A percentile compares a stretch with the other conserved stretches of the same genome.
These are phyloP conservation scores for Tylopilus sp. DNA, from an alignment of 768 basidiomycete genomes.

Conservation along the genomic window DNA sequence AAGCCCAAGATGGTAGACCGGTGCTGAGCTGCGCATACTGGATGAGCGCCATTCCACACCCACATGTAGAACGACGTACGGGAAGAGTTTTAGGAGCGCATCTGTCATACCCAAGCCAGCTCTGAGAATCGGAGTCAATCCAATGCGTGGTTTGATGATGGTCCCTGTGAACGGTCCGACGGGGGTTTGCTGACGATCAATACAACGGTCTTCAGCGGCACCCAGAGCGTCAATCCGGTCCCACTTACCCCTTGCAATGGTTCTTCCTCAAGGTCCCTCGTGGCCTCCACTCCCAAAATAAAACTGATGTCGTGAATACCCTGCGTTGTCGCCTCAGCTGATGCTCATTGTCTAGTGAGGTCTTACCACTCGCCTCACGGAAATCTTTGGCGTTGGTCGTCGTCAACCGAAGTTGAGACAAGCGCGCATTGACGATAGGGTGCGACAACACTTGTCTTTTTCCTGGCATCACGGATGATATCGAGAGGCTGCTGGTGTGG, in stretches of 20 bases:
- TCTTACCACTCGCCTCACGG: slow-evolving; percentile 54
- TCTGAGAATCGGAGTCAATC: slow-evolving; percentile 86
- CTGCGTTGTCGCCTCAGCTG: slow-evolving; percentile 38
- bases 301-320: slow-evolving; percentile 73
- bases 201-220: neutral
- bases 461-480: slow-evolving; percentile 28
- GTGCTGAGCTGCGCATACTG: slow-evolving; percentile 51
- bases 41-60: neutral
- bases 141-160: slow-evolving; percentile 71
- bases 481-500: neutral
- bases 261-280: slow-evolving; percentile 59
- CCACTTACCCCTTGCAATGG: slow-evolving; percentile 60
- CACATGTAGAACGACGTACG: slow-evolving; percentile 44
- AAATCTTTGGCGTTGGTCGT: slow-evolving; percentile 70
- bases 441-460: slow-evolving; percentile 58
- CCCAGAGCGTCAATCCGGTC: neutral
- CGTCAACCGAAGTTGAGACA: slow-evolving; percentile 65
- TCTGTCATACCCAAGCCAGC: slow-evolving; percentile 95
- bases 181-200: slow-evolving; percentile 78
- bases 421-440: slow-evolving; percentile 68
- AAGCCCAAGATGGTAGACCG: slow-evolving; percentile 88
- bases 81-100: slow-evolving; percentile 80
- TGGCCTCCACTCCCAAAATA: slow-evolving; percentile 82
- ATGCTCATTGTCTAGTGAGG: neutral
- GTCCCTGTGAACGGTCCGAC: slow-evolving; percentile 77